Base-by-base conservation (phyloP, 2,329 filamentous ascomycete species). In the Colletotrichum lupini region DNA sequence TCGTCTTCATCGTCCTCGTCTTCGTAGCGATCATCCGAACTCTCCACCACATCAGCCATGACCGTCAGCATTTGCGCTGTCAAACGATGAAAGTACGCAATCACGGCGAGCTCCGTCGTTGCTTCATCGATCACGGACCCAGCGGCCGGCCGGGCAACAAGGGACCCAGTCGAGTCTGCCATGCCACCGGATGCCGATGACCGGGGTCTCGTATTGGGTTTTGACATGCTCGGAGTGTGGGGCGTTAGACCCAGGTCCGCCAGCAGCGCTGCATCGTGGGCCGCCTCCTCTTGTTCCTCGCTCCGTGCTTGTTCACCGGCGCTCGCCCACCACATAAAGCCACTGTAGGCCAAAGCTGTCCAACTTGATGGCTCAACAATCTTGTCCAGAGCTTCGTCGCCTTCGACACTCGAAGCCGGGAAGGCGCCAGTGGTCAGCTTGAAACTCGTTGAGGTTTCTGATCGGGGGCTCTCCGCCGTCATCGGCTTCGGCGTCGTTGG, bases 291-390 rank as follows among this genome's bases (percentile, higher is more conserved):
- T 24, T 89, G 86, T 75, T 92, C 88, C 65, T 90, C 89, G 62
- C 89, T 86, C 22, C 88, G 86, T 8, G 89, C 85, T 81, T 92
- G 90, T 82, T 97, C 94, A 71, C 94, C 94, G 0, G 94, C 93
- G 19, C 92, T 94, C 2, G 94, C 94, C 94, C 94, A 97, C 94
- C 94, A 97, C 89, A 96, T 94, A 84, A 96, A 95, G 28, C 93
- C 92, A 67, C 90, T 91, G 82, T 96, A 97, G 5, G 94, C 94
- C 30, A 96, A 88, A 1, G 92, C 91, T 0, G 92, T 87, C 94
- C 92, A 93, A 55, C 88, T 92, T 53, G 88, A 80, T 1, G 91
- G 91, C 78, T 93, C 91, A 32, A 92, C 85, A 56, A 92, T 85
- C 67, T 83, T 81, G 69, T 92, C 89, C 28, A 88, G 83, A 8